Evolutionary conservation across 108 stramenopile species (phyloP), one percentile per base, ranked within the genome.

Genomic region (Cafeteria roenbergensis): DNA sequence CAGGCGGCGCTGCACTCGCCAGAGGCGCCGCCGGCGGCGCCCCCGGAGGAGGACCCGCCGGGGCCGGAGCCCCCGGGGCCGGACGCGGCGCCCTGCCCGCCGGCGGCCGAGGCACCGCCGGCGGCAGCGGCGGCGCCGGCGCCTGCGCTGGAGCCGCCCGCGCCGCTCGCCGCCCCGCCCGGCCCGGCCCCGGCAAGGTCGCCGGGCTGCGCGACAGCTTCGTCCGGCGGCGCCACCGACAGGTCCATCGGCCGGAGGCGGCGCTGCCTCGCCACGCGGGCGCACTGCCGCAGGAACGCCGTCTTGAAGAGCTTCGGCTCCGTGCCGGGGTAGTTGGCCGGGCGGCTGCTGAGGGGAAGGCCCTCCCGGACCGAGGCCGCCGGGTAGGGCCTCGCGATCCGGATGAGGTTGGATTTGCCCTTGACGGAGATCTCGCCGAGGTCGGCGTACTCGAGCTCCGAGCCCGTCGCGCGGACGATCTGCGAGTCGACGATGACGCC

Each of bases 391-490:
- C 73, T 68, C 52, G 52, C 81, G 1, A 76, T 75, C 42, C 59
- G 34, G 24, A 80, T 76, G 0, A 63, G 38, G 34, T 55, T 31
- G 20, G 67, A 28, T 51, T 83, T 81, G 51, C 82, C 82, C 69
- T 83, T 81, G 26, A 81, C 80, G 27, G 31, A 33, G 55, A 82
- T 74, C 26, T 65, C 57, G 32, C 59, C 78, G 26, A 77, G 51
- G 6, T 26, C 63, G 35, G 66, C 50, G 62, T 80, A 82, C 32
- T 58, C 42, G 8, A 81, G 71, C 35, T 65, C 73, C 8, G 57
- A 42, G 51, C 55, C 36, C 36, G 35, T 33, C 27, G 51, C 9
- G 50, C 9, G 17, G 17, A 31, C 4, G 26, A 34, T 55, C n/a
- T 29, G 28, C 26, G 26, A 34, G 29, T 63, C 66, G 4, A 25